phyloP scores from a whole-genome alignment of 768 basidiomycete genomes.

The Podaxis sp. region DNA sequence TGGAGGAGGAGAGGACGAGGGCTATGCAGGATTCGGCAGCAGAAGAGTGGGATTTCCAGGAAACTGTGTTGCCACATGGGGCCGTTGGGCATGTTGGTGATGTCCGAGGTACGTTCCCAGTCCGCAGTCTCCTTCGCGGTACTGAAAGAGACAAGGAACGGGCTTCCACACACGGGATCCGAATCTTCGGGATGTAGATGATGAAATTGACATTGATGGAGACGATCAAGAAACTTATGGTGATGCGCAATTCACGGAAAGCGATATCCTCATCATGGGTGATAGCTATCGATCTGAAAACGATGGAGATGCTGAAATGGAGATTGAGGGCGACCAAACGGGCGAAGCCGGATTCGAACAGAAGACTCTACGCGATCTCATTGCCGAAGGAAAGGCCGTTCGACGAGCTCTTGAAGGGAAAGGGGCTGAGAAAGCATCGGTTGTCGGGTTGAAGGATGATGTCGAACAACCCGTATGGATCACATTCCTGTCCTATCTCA shows the following conservation, averaged over 20 bases:
- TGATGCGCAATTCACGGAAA: slow-evolving; percentile 72
- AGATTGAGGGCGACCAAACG: slow-evolving; percentile 39
- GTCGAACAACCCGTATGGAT: slow-evolving; percentile 51
- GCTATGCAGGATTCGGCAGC: slow-evolving; percentile 24
- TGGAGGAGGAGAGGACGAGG: slow-evolving; percentile 42
- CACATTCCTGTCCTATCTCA: background rate
- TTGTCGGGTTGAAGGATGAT: slow-evolving; percentile 61
- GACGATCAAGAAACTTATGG: slow-evolving; percentile 70
- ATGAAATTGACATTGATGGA: slow-evolving; percentile 79
- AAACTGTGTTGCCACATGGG: slow-evolving; percentile 22
- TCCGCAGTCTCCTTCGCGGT: slow-evolving; percentile 13
- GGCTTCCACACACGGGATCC: slow-evolving; percentile 69
- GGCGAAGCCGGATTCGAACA: slow-evolving; percentile 30
- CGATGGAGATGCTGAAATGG: slow-evolving; percentile 40
- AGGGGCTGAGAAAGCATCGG: slow-evolving; percentile 45
- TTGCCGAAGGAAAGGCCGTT: slow-evolving; percentile 48
- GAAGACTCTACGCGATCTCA: slow-evolving; percentile 47
- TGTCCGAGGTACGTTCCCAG: slow-evolving; percentile 38
- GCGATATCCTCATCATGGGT: slow-evolving; percentile 52
- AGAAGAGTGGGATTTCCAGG: slow-evolving; percentile 28
- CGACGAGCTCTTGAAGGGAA: slow-evolving; percentile 27
- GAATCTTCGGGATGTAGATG: slow-evolving; percentile 65
- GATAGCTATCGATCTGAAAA: slow-evolving; percentile 20
- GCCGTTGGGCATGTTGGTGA: slow-evolving; percentile 43
- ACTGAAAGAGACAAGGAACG: slow-evolving; percentile 40